phyloP scores from a whole-genome alignment of 192 early-diverging fungal species.

The Podila horticola region DNA sequence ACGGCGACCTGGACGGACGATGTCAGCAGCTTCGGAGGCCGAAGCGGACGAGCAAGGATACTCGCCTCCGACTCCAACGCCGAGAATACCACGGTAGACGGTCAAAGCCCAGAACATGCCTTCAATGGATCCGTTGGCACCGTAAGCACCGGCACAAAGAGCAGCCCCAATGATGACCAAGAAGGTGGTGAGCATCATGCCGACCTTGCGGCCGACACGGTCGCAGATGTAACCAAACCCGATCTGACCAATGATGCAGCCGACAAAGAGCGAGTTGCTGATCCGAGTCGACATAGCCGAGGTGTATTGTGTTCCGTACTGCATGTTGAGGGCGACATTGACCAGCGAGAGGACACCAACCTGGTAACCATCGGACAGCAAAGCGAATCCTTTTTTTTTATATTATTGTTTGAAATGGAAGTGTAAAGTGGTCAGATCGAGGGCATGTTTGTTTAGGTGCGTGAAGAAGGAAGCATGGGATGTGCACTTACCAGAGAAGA shows the following conservation, averaged over 20 bases:
- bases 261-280: conserved; percentile 56
- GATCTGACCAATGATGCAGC: conserved; percentile 55
- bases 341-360: conserved; percentile 54
- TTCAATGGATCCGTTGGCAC: conserved; percentile 12
- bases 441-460: too few species aligned
- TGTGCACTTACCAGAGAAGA: conserved; percentile 11
- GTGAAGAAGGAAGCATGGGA: neutral
- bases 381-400: conserved; percentile 16
- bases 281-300: conserved; percentile 40
- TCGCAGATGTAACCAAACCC: conserved; percentile 57
- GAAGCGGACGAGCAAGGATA: conserved; percentile 59
- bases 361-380: conserved; percentile 61
- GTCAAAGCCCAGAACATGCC: conserved; percentile 54
- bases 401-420: neutral
- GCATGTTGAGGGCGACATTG: conserved; percentile 42
- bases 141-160: conserved; percentile 43
- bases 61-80: conserved; percentile 60
- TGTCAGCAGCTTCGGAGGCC: conserved; percentile 60
- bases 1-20: conserved; percentile 37
- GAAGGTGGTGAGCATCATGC: conserved; percentile 47
- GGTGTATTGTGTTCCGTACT: conserved; percentile 37
- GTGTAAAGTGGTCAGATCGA: neutral
- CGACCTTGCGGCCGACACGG: conserved; percentile 58
- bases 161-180: conserved; percentile 53
- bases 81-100: conserved; percentile 36